Evolutionary conservation across 371 early-diverging fungal genomes (phyloP).

Genomic region (Actinomucor elegans): DNA sequence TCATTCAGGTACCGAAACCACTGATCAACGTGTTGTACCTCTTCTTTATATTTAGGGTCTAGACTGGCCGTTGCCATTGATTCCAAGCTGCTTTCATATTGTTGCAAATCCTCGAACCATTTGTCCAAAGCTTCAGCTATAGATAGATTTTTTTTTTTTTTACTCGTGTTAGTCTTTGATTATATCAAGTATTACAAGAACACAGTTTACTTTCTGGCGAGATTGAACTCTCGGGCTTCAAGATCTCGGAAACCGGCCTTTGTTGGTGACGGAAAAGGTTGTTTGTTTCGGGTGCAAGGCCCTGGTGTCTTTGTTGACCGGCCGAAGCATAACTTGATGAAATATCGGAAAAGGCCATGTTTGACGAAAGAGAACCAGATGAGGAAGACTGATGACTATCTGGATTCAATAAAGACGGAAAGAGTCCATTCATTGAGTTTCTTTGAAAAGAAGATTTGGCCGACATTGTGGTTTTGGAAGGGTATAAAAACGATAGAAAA

Average conservation of each 20-base stretch:
- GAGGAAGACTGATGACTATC: not conserved
- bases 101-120: constrained; percentile 89
- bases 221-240: constrained; percentile 33
- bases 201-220: constrained; percentile 39
- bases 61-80: constrained; percentile 91
- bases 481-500: no score
- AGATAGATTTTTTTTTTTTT: not conserved
- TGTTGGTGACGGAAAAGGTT: constrained; percentile 21
- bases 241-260: constrained; percentile 43
- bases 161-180: no score
- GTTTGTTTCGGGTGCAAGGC: not conserved
- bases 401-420: constrained; percentile 10
- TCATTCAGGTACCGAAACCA: constrained; percentile 92
- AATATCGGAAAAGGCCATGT: not conserved
- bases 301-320: not conserved
- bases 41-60: constrained; percentile 80
- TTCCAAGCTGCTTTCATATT: constrained; percentile 90
- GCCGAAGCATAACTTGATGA: no score
- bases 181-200: no score
- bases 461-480: no score
- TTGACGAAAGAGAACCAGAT: not conserved
- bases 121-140: constrained; percentile 79
- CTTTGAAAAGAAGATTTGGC: constrained; percentile 15
- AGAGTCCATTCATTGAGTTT: constrained; percentile 2
- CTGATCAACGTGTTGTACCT: constrained; percentile 89